These are phyloP conservation scores for Yamadazyma kanchanaburiensis DNA, from an alignment of 1,139 yeast genomes.

Conservation along the genomic window DNA sequence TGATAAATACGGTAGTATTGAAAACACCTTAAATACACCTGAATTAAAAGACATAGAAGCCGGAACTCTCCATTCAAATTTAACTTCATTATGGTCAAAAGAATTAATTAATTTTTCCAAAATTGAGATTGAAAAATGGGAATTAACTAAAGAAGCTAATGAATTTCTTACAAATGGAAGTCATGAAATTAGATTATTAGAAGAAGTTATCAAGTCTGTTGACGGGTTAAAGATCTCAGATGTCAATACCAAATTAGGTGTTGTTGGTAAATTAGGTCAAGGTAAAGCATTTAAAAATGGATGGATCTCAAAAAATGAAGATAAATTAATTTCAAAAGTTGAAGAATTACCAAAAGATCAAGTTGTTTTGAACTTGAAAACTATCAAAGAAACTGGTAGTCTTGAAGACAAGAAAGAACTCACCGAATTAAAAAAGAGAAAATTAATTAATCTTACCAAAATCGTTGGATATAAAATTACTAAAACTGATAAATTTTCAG, in stretches of 20 bases:
- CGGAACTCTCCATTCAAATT: constrained; percentile 58
- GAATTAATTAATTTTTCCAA: constrained; percentile 74
- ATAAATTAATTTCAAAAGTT: constrained; percentile 62
- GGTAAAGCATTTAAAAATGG: constrained; percentile 98
- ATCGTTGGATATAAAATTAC: constrained; percentile 69
- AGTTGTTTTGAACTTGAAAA: constrained; percentile 62
- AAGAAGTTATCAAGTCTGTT: constrained; percentile 68
- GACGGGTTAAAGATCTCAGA: constrained; percentile 84
- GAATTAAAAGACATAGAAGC: constrained; percentile 37
- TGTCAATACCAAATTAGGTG: constrained; percentile 73
- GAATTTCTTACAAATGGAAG: constrained; percentile 80
- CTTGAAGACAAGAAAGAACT: constrained; percentile 63
- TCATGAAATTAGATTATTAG: constrained; percentile 80
- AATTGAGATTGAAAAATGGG: constrained; percentile 74
- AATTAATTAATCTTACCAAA: constrained; percentile 71
- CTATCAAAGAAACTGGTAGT: constrained; percentile 57
- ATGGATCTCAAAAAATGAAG: constrained; percentile 90
- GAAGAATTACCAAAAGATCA: constrained; percentile 55
- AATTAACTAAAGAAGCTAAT: constrained; percentile 76
- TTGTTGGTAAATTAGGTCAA: constrained; percentile 88
- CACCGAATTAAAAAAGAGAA: constrained; percentile 89
- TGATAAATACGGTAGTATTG: constrained; percentile 49
- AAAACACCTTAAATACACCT: constrained; percentile 61
- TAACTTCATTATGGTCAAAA: constrained; percentile 83
- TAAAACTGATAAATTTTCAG: constrained; percentile 83